Percentiles rank a stretch among this genome's conserved stretches.
Conservation (phyloP, 2,329 filamentous ascomycete genomes). For the Lanzia echinophila region DNA sequence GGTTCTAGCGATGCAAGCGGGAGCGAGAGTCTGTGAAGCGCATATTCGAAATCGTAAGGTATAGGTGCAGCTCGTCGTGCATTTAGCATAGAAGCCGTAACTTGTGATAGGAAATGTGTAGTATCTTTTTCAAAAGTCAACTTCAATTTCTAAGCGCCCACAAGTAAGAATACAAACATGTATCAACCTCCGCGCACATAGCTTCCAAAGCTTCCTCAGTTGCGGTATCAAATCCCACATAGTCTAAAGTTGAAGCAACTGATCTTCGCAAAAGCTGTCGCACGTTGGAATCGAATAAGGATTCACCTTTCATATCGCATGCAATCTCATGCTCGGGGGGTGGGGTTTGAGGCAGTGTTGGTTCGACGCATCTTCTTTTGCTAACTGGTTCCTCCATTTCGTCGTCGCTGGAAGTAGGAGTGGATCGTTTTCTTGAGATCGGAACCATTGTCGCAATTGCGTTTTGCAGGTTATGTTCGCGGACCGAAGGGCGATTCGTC, state of each 20-base stretch:
- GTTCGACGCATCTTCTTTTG: constrained; percentile 24
- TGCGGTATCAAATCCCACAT: constrained; percentile 52
- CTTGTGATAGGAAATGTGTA: constrained; percentile 25
- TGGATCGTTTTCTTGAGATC: constrained; percentile 23
- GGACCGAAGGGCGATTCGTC: background rate
- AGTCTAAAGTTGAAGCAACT: constrained; percentile 47
- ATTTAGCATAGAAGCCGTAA: constrained; percentile 28
- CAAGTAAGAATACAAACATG: constrained; percentile 40
- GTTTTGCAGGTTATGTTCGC: background rate
- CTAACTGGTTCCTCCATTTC: constrained; percentile 19
- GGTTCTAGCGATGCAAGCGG: constrained; percentile 45
- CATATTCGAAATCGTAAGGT: constrained; percentile 51
- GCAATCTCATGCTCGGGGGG: constrained; percentile 19
- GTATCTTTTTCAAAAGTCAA: constrained; percentile 21
- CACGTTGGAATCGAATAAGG: constrained; percentile 27
- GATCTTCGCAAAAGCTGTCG: constrained; percentile 42
- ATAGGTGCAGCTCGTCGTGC: constrained; percentile 43
- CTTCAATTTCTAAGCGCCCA: constrained; percentile 10
- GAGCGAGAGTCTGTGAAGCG: constrained; percentile 46
- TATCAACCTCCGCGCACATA: constrained; percentile 49
- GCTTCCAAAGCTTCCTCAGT: constrained; percentile 52
- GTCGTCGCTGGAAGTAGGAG: constrained; percentile 23
- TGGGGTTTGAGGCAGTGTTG: constrained; percentile 19
- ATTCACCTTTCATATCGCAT: background rate
- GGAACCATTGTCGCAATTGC: constrained; percentile 9